Base-by-base conservation (phyloP, 495 filamentous ascomycete genomes). In the Pseudomonodictys pantanalensis region DNA sequence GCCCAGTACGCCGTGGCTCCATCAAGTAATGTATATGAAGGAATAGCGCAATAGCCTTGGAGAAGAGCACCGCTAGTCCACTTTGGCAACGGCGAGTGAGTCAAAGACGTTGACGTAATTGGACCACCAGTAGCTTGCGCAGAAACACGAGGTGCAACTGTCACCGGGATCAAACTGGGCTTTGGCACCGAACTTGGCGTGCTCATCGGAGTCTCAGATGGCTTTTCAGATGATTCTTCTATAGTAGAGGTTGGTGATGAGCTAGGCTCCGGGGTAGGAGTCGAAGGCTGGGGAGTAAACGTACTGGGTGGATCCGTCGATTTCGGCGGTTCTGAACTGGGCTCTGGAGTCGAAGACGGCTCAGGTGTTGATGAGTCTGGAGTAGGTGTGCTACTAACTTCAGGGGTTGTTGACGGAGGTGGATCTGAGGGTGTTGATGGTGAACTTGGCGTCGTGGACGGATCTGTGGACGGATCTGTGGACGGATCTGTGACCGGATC, bases 1-100 rank as follows among this genome's bases (percentile, higher is more conserved):
- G 55, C 55, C 54, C 55, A 64, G 32, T 58, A 58, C 33, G 49
- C 60, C 12, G 60, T 64, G 7, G 60, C 45, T 2, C 60, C 60
- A 32, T 58, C 50, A n/a, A 64, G 20, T 12, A 64, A n/a, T 0
- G 55, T 54, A 30, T 58, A 64, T 38, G 46, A 42, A n/a, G 60
- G 60, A 7, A 49, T 58, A 7, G 26, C 48, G 35, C 60, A 64
- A 29, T 64, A 64, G 28, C 60, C 60, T 22, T 53, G 47, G 11
- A 64, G 53, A 8, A 64, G 43, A n/a, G 53, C 32, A 0, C 60
- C 60, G 10, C 20, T 44, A 18, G 60, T 39, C 46, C 48, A 64
- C 20, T n/a, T 39, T 2, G 60, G 47, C 41, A 58, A n/a, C 25
- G 45, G 20, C 5, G 45, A 15, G 46, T 63, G 60, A 29, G 52